Conservation (phyloP, 805 yeast species). For the Starmerella scarabaei region DNA sequence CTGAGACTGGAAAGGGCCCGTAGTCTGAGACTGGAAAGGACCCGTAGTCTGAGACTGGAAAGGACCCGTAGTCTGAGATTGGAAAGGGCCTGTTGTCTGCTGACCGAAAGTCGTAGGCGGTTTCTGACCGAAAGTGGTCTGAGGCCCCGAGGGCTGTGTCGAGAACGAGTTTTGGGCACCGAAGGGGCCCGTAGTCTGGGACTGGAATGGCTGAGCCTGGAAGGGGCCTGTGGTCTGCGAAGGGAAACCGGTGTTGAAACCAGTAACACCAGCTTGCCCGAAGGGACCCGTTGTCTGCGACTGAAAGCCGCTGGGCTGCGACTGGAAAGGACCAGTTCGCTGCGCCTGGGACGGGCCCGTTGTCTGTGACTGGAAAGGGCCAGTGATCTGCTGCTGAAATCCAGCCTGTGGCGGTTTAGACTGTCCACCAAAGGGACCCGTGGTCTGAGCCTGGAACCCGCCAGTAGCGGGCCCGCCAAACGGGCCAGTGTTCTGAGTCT, state of each 20-base stretch:
- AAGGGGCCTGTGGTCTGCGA: conserved; percentile 24
- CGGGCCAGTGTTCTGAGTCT: conserved; percentile 9
- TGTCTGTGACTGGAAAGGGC: conserved; percentile 27
- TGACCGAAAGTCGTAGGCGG: conserved; percentile 20
- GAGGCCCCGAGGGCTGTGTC: conserved; percentile 15
- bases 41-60: conserved; percentile 26
- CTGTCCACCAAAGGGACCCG: no score
- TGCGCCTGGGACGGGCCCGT: conserved; percentile 18
- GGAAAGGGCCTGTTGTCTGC: conserved; percentile 20
- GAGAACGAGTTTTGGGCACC: conserved; percentile 16
- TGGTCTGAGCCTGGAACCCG: conserved; percentile 3
- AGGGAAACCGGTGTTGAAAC: no score
- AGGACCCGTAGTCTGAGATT: conserved; percentile 8
- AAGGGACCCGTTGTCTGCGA: conserved; percentile 22
- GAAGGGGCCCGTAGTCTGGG: conserved; percentile 7
- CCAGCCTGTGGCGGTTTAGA: no score
- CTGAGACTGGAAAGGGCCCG: conserved; percentile 16
- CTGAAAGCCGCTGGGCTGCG: conserved; percentile 13
- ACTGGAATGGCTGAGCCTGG: conserved; percentile 17
- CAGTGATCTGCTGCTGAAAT: conserved; percentile 24
- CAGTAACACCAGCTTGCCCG: conserved; percentile 9
- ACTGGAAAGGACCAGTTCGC: conserved; percentile 16
- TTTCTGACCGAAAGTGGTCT: no score
- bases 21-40: conserved; percentile 16
- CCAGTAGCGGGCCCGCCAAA: conserved; percentile 8